A percentile compares a stretch with the other conserved stretches of the same genome.
These are phyloP conservation scores for Kitagawia praeruptora DNA, from an alignment of 129 eudicot genomes.

Conservation along the genomic window DNA sequence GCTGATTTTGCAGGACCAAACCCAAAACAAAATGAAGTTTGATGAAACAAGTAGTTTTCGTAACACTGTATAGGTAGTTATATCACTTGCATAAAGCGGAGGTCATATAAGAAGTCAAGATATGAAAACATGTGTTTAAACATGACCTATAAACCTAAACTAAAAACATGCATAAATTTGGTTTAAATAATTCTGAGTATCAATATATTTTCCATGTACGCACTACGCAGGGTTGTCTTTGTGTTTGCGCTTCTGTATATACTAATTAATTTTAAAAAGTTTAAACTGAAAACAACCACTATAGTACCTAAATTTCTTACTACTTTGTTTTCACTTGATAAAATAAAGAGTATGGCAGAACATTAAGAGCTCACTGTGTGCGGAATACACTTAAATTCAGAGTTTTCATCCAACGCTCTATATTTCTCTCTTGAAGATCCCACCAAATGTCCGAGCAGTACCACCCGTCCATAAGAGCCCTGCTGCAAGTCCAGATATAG, in stretches of 20 bases:
- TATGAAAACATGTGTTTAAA: not conserved
- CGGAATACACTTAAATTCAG: not conserved
- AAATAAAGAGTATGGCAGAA: not conserved
- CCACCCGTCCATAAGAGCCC: not conserved
- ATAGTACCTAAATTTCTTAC: not conserved
- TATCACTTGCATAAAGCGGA: not conserved
- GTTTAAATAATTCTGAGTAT: not conserved
- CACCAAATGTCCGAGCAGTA: not conserved
- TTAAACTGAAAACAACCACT: not conserved
- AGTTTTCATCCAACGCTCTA: not conserved
- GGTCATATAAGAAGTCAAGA: not conserved
- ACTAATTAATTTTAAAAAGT: not conserved
- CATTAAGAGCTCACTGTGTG: not conserved
- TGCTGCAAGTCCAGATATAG: not conserved
- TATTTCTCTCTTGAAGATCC: not conserved
- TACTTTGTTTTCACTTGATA: not conserved
- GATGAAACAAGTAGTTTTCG: not conserved
- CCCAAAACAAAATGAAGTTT: constrained; percentile 3
- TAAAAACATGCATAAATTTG: not conserved
- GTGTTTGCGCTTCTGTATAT: not conserved
- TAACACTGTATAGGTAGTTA: not conserved
- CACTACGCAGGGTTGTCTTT: not conserved
- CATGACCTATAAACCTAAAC: not conserved
- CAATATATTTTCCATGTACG: not conserved
- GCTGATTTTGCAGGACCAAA: constrained; percentile 36